These are phyloP conservation scores for Paraphaeosphaeria sporulosa DNA, from an alignment of 2,329 filamentous ascomycete genomes.

Conservation along the genomic window DNA sequence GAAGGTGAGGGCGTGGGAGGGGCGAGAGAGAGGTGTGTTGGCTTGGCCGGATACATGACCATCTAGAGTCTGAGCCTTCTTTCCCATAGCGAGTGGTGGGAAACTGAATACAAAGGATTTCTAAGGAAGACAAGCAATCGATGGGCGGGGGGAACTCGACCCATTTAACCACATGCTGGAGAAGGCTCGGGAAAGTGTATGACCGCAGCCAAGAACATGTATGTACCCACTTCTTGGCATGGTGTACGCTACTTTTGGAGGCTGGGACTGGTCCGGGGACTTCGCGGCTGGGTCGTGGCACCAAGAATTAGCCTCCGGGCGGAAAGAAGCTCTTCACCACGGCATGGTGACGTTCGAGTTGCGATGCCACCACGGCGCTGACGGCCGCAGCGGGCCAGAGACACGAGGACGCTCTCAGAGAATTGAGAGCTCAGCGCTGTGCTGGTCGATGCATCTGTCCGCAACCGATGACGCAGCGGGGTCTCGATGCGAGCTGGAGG, in stretches of 20 bases:
- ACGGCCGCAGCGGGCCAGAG: background rate
- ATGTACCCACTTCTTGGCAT: conserved; percentile 11
- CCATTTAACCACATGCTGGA: conserved; percentile 34
- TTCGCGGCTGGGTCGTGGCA: background rate
- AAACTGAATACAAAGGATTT: conserved; percentile 31
- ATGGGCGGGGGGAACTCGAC: conserved; percentile 35
- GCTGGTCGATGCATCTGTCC: background rate
- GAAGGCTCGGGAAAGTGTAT: conserved; percentile 7
- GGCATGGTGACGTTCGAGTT: background rate
- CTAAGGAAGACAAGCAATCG: conserved; percentile 38
- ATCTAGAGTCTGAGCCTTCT: conserved; percentile 44
- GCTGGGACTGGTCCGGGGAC: conserved; percentile 4
- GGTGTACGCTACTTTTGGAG: conserved; percentile 8
- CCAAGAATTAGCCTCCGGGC: conserved; percentile 4
- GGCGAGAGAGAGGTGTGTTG: conserved; percentile 64
- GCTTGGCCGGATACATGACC: conserved; percentile 55
- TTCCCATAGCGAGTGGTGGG: conserved; percentile 44
- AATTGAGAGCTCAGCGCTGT: background rate
- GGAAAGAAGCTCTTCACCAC: background rate
- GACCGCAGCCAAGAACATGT: conserved; percentile 10
- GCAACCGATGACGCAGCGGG: conserved; percentile 9
- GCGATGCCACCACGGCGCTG: background rate
- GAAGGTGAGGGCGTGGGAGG: conserved; percentile 67
- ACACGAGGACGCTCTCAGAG: conserved; percentile 18
- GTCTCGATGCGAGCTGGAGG: conserved; percentile 22